Evolutionary conservation across 345 rosid genomes (phyloP).

Genomic region (Populus euphratica): DNA sequence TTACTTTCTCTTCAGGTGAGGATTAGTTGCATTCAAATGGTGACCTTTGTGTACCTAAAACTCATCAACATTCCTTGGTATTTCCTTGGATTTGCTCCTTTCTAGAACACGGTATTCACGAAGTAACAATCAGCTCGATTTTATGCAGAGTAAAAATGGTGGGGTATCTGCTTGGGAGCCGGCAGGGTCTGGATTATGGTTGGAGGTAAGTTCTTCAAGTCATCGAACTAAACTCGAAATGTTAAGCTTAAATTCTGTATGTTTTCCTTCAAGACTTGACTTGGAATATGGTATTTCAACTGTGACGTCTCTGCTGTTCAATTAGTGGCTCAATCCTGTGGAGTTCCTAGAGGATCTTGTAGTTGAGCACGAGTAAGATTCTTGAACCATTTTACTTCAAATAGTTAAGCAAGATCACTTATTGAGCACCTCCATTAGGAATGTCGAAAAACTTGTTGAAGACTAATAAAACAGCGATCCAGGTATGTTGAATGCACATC

Average conservation of each 20-base stretch:
- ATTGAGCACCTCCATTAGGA: too few relatives aligned
- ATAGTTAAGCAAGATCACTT: too few relatives aligned
- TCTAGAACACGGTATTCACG: neutral
- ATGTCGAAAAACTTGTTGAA: too few relatives aligned
- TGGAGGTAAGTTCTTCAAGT: conserved; percentile 22
- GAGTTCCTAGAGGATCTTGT: conserved; percentile 21
- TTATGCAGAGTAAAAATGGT: conserved; percentile 36
- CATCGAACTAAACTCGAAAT: neutral
- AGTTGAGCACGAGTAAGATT: conserved; percentile 24
- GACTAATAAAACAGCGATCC: neutral
- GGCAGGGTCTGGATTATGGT: conserved; percentile 14
- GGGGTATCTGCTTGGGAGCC: conserved; percentile 44
- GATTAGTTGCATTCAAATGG: neutral
- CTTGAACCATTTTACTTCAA: neutral
- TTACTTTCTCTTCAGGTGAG: conserved; percentile 40
- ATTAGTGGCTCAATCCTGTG: conserved; percentile 20
- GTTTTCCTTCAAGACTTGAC: neutral
- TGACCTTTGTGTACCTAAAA: neutral
- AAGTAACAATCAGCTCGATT: neutral
- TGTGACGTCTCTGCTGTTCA: neutral
- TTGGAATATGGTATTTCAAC: neutral
- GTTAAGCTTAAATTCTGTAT: neutral
- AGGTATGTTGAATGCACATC: conserved; percentile 27
- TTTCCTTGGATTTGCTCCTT: too few relatives aligned
- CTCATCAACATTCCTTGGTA: too few relatives aligned